A percentile compares a stretch with the other conserved stretches of the same genome.
Evolutionary conservation across 2,329 filamentous ascomycete species (phyloP).

Genomic region (Arthrobotrys iridis): DNA sequence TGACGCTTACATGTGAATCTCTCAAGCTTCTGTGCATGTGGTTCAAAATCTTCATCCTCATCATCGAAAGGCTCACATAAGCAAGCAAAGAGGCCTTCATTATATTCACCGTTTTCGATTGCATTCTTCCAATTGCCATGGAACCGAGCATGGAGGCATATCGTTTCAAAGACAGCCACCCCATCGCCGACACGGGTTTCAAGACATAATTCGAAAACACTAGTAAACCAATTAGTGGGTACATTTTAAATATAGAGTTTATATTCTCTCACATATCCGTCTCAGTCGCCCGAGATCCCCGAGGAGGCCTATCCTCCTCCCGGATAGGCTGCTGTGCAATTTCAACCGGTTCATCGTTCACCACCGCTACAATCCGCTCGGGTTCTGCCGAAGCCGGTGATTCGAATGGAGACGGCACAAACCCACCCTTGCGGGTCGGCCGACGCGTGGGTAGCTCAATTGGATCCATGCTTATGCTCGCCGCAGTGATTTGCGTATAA

Average conservation of each 20-base stretch:
- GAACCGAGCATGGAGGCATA: slow-evolving; percentile 39
- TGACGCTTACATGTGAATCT: slow-evolving; percentile 26
- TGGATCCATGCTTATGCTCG: slow-evolving; percentile 18
- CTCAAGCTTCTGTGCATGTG: slow-evolving; percentile 42
- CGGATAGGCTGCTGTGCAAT: slow-evolving; percentile 15
- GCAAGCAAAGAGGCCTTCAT: slow-evolving; percentile 52
- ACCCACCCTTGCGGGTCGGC: slow-evolving; percentile 21
- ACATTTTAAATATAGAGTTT: background rate
- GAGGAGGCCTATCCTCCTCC: slow-evolving; percentile 27
- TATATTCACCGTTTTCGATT: slow-evolving; percentile 37
- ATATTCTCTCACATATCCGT: slow-evolving; percentile 38
- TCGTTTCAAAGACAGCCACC: slow-evolving; percentile 32
- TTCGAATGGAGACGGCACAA: slow-evolving; percentile 19
- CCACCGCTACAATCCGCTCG: background rate
- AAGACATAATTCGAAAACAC: slow-evolving; percentile 44
- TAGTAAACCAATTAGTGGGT: background rate
- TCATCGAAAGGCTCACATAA: slow-evolving; percentile 44
- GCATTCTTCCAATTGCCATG: slow-evolving; percentile 53
- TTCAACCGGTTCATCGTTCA: slow-evolving; percentile 21
- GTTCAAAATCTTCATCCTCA: slow-evolving; percentile 53
- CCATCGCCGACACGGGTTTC: slow-evolving; percentile 28
- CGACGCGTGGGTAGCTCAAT: slow-evolving; percentile 17
- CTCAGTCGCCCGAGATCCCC: slow-evolving; percentile 30
- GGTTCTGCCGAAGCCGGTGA: slow-evolving; percentile 2
- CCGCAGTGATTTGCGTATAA: slow-evolving; percentile 9